Percentiles rank a stretch among this genome's conserved stretches.
Evolutionary conservation across 2,329 filamentous ascomycete species (phyloP).

Genomic region (Calonectria crousiana): DNA sequence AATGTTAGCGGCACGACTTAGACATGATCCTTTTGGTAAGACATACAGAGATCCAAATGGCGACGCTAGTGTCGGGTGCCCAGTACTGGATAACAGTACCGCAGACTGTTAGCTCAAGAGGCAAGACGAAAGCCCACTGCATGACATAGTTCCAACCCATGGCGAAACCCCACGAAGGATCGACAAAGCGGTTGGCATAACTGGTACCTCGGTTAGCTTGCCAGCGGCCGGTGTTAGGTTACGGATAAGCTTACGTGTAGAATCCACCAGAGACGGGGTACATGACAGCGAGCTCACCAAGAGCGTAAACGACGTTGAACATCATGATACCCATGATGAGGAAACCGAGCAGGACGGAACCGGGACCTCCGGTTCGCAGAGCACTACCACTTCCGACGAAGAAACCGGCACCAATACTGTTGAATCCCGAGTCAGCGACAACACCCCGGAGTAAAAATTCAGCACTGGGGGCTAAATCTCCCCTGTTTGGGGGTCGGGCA

Average conservation of each 20-base stretch:
- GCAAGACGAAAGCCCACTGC: constrained; percentile 59
- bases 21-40: accelerated
- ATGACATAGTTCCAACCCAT: constrained; percentile 65
- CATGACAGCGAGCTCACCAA: constrained; percentile 62
- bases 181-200: constrained; percentile 68
- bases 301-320: constrained; percentile 72
- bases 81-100: constrained; percentile 62
- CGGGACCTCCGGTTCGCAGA: constrained; percentile 47
- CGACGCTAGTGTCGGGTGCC: constrained; percentile 57
- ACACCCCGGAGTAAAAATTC: no score
- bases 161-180: constrained; percentile 59
- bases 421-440: neutral
- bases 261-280: constrained; percentile 66
- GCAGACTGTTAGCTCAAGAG: constrained; percentile 63
- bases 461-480: neutral
- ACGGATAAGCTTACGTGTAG: constrained; percentile 53
- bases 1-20: neutral
- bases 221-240: neutral
- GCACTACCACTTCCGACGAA: constrained; percentile 70
- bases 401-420: constrained; percentile 69
- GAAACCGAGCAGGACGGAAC: constrained; percentile 61
- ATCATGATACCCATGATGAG: constrained; percentile 70
- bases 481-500: neutral
- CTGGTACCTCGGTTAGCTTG: constrained; percentile 25
- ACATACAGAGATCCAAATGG: constrained; percentile 64